Evolutionary conservation across 2,329 filamentous ascomycete species (phyloP).

Genomic region (Hypoxylon sp.): DNA sequence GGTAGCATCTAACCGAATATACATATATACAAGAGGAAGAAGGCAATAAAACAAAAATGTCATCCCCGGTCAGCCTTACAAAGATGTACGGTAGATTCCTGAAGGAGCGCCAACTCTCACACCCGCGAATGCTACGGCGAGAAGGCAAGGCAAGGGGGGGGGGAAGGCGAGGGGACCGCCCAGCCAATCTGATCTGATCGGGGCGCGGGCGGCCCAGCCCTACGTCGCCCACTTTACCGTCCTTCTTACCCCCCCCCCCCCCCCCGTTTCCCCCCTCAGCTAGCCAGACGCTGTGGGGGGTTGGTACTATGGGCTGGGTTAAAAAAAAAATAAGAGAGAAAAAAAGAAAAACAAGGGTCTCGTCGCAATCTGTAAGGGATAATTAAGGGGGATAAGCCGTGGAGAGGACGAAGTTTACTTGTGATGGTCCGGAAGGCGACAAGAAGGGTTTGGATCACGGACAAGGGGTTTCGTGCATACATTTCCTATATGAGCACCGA

Average conservation of each 20-base stretch:
- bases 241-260: not conserved
- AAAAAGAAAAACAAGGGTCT: not conserved
- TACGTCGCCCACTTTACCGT: not conserved
- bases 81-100: conserved; percentile 10
- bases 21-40: too few species aligned
- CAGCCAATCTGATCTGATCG: conserved; percentile 25
- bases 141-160: not conserved
- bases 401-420: too few species aligned
- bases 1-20: too few species aligned
- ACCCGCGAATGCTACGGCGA: conserved; percentile 1
- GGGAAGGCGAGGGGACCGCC: too few species aligned
- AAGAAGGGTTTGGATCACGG: too few species aligned
- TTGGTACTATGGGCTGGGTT: conserved; percentile 1
- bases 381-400: not conserved
- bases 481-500: not conserved
- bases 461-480: not conserved
- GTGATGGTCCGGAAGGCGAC: too few species aligned
- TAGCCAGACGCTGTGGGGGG: not conserved
- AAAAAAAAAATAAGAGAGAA: too few species aligned
- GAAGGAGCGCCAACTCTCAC: conserved; percentile 8
- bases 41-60: not conserved
- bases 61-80: conserved; percentile 29
- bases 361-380: not conserved
- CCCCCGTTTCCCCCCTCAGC: not conserved
- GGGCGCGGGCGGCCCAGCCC: conserved; percentile 5